Evolutionary conservation across 495 filamentous ascomycete genomes (phyloP).

Genomic region (Talaromyces nanjingensis): DNA sequence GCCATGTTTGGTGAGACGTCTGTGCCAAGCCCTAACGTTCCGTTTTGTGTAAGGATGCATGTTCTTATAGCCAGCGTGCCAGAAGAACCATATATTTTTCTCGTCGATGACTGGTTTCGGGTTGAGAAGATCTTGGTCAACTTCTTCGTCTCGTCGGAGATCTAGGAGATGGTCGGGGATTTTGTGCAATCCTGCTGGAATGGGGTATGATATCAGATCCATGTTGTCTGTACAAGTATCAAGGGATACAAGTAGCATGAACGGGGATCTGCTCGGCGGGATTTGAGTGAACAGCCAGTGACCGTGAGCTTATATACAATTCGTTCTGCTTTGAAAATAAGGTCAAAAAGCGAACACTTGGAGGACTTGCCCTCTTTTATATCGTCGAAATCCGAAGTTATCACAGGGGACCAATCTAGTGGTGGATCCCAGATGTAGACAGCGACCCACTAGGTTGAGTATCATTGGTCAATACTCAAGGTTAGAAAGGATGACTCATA

Average conservation of each 20-base stretch:
- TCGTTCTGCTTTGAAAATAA: no score
- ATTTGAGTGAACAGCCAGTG: background rate
- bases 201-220: constrained; percentile 7
- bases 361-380: background rate
- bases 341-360: background rate
- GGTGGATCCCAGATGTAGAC: background rate
- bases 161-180: constrained; percentile 21
- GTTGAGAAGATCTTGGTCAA: constrained; percentile 37
- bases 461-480: background rate
- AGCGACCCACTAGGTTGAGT: background rate
- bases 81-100: constrained; percentile 55
- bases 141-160: constrained; percentile 35
- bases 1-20: constrained; percentile 40
- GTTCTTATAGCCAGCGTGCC: constrained; percentile 38
- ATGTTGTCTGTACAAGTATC: background rate
- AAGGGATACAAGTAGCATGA: background rate
- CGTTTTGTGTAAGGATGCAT: constrained; percentile 48
- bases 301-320: background rate
- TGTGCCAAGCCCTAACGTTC: constrained; percentile 49
- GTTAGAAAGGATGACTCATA: background rate
- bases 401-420: background rate
- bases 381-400: background rate
- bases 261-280: background rate
- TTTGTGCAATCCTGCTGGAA: constrained; percentile 13
- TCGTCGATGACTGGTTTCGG: constrained; percentile 30